Conservation (phyloP, 2,329 filamentous ascomycete genomes). For the Claviceps monticola region DNA sequence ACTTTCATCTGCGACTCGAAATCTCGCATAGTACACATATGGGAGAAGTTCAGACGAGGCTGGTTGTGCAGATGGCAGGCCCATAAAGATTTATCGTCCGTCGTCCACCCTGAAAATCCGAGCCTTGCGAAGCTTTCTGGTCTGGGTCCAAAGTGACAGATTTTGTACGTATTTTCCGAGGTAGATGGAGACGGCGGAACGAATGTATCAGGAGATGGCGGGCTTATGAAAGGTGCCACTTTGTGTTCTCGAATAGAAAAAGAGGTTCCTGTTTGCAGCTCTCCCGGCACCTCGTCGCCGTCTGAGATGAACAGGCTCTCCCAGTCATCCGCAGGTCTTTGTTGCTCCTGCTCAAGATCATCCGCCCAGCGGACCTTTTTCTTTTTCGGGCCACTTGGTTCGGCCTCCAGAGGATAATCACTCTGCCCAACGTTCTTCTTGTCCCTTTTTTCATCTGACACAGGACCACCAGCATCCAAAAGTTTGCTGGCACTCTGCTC, state of each 20-base stretch:
- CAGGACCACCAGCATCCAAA: not conserved
- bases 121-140: constrained; percentile 1
- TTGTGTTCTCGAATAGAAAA: not conserved
- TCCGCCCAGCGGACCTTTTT: constrained; percentile 6
- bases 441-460: not conserved
- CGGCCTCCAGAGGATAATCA: not conserved
- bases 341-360: not conserved
- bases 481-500: too few relatives aligned
- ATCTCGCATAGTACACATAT: constrained; percentile 20
- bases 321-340: not conserved
- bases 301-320: constrained; percentile 5
- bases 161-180: constrained; percentile 2
- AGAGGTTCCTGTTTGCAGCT: not conserved
- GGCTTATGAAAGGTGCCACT: not conserved
- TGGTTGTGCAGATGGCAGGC: constrained; percentile 13
- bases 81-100: constrained; percentile 12
- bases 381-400: not conserved
- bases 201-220: not conserved
- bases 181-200: not conserved
- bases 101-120: constrained; percentile 8
- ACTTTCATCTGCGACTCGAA: constrained; percentile 11
- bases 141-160: constrained; percentile 7
- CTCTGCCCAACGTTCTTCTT: not conserved
- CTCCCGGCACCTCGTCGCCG: not conserved
- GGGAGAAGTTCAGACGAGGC: constrained; percentile 18